Base-by-base conservation (phyloP, 148 eudicot species). In the Rhododendron ovatum region DNA sequence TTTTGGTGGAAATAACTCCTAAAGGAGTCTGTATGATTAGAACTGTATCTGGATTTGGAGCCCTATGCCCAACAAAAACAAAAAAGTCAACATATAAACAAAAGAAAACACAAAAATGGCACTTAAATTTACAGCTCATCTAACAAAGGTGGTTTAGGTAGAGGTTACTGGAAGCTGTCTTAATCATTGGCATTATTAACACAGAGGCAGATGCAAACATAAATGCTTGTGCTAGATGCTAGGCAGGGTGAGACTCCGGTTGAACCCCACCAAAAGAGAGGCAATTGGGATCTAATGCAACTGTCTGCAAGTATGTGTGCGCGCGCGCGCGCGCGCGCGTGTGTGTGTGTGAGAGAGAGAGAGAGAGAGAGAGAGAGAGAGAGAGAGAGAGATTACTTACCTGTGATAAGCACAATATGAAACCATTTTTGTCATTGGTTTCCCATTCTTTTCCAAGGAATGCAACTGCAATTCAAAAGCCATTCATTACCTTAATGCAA, bases 321-420 rank as follows among this genome's bases (percentile, higher is more conserved):
- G 11, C 0, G 12, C 1, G 45, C 12, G 78, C 15, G 81, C 37
- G 57, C n/a, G n/a, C n/a, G n/a, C n/a, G n/a, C n/a, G n/a, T n/a
- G n/a, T n/a, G n/a, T n/a, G n/a, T n/a, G n/a, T n/a, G n/a, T n/a
- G n/a, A n/a, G n/a, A n/a, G n/a, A n/a, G n/a, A n/a, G n/a, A n/a
- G n/a, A n/a, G n/a, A n/a, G n/a, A n/a, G n/a, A n/a, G n/a, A n/a
- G n/a, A n/a, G n/a, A n/a, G n/a, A n/a, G 61, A 53, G 78, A 22
- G 48, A 43, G 83, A 57, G 59, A 48, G 74, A 53, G 69, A 51
- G 47, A 67, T 48, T 20, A 20, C 45, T 28, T 91, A 97, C 99
- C 98, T 94, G 96, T 97, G 99, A 85, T 94, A 94, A 63, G 98
- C 93, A 84, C 99, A 97, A 82, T 95, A 95, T 5, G 99, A 95